phyloP scores from a whole-genome alignment of 225 moss, liverwort and hornwort species.

The Marchantia paleacea region DNA sequence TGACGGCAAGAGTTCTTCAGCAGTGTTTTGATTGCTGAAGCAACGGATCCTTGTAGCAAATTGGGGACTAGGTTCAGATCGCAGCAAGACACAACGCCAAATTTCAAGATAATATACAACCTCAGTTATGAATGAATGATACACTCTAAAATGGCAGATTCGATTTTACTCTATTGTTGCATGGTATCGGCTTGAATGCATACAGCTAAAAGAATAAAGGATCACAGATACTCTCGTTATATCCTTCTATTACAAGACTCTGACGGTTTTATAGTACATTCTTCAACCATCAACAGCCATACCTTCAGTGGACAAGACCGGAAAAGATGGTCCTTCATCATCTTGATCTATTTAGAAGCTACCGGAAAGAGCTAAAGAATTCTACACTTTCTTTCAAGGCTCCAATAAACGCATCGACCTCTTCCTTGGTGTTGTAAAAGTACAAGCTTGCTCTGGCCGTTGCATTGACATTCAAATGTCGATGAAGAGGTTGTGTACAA shows the following conservation, averaged over 20 bases:
- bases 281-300: not conserved
- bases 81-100: no score
- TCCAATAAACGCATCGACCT: constrained; percentile 63
- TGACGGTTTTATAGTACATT: not conserved
- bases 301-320: not conserved
- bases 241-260: no score
- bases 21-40: no score
- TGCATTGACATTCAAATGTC: constrained; percentile 58
- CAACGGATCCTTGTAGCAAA: no score
- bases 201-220: not conserved
- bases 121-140: no score
- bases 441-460: constrained; percentile 82
- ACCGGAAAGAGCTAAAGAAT: constrained; percentile 49
- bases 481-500: constrained; percentile 84
- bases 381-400: constrained; percentile 72
- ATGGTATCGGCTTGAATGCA: not conserved
- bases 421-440: constrained; percentile 78
- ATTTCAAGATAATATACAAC: no score
- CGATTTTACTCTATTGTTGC: not conserved
- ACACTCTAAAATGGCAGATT: no score
- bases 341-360: not conserved
- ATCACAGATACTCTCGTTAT: not conserved
- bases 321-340: not conserved
- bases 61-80: no score
- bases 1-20: no score